Evolutionary conservation across 192 early-diverging fungal species (phyloP).

Genomic region (Funneliformis mosseae): DNA sequence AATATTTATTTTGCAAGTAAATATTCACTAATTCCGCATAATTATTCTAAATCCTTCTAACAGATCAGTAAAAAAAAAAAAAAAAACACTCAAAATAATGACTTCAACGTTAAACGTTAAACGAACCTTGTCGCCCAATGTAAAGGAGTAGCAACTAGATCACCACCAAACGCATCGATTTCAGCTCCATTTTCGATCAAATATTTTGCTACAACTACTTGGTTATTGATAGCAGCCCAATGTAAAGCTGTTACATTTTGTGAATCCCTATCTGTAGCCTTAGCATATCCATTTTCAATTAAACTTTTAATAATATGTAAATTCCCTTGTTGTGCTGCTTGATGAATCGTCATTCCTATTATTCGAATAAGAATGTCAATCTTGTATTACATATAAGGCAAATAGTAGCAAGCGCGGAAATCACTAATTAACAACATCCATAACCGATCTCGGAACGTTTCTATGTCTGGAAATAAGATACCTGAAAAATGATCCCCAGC

Average conservation of each 20-base stretch:
- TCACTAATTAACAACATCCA: not conserved
- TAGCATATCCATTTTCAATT: constrained; percentile 56
- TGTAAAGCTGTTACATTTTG: constrained; percentile 80
- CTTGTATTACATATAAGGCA: not conserved
- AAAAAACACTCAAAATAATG: not conserved
- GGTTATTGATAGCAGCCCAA: constrained; percentile 81
- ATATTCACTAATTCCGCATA: not conserved
- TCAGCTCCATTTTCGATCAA: constrained; percentile 78
- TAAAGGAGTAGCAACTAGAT: constrained; percentile 82
- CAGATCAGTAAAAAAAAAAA: constrained; percentile 12
- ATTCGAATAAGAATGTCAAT: not conserved
- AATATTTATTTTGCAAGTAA: constrained; percentile 31
- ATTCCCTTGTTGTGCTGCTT: constrained; percentile 75
- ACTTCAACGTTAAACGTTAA: not conserved
- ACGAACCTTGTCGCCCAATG: constrained; percentile 87
- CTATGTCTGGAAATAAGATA: not conserved
- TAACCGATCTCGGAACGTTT: not conserved
- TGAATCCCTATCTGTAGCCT: constrained; percentile 59
- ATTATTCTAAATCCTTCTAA: constrained; percentile 17
- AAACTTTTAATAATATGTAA: constrained; percentile 56
- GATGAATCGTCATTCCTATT: constrained; percentile 57
- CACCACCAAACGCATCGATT: constrained; percentile 74
- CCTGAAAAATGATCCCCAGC: constrained; percentile 2
- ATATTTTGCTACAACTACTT: constrained; percentile 69
- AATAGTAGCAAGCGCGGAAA: not conserved